Evolutionary conservation across 768 basidiomycete genomes (phyloP).

Genomic region (Agaricus sinodeliciosus): DNA sequence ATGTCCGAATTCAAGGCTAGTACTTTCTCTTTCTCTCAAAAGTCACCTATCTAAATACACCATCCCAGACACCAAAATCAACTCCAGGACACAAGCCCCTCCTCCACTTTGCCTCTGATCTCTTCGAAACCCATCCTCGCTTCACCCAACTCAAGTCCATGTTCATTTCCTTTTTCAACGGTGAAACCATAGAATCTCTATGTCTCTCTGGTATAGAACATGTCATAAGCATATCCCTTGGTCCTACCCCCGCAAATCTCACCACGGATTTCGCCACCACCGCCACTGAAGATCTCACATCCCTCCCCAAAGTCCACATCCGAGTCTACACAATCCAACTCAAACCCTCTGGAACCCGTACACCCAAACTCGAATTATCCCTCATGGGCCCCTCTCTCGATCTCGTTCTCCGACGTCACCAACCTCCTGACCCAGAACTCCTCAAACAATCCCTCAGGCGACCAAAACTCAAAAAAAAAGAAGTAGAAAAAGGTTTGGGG

Average conservation of each 20-base stretch:
- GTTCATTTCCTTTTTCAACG: constrained; percentile 87
- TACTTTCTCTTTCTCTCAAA: constrained; percentile 4
- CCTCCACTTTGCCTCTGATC: constrained; percentile 92
- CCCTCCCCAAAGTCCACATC: constrained; percentile 81
- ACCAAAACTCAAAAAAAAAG: constrained; percentile 84
- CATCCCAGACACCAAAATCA: constrained; percentile 74
- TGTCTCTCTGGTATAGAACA: constrained; percentile 81
- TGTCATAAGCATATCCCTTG: constrained; percentile 77
- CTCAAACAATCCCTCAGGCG: constrained; percentile 75
- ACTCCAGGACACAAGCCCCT: constrained; percentile 87
- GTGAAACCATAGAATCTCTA: constrained; percentile 77
- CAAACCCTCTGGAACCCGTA: constrained; percentile 68
- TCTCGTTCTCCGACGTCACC: constrained; percentile 68
- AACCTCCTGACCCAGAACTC: constrained; percentile 70
- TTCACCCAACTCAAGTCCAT: constrained; percentile 90
- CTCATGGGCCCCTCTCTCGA: constrained; percentile 94
- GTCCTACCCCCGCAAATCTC: constrained; percentile 52
- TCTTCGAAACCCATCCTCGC: constrained; percentile 92
- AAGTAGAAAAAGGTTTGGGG: constrained; percentile 81
- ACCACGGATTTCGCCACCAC: constrained; percentile 28
- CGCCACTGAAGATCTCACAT: constrained; percentile 30
- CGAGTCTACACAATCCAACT: constrained; percentile 77
- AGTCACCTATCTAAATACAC: not conserved
- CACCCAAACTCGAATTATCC: constrained; percentile 74
- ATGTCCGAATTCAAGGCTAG: constrained; percentile 84